Conservation (phyloP, 139 green algal species). For the Dunaliella primolecta region DNA sequence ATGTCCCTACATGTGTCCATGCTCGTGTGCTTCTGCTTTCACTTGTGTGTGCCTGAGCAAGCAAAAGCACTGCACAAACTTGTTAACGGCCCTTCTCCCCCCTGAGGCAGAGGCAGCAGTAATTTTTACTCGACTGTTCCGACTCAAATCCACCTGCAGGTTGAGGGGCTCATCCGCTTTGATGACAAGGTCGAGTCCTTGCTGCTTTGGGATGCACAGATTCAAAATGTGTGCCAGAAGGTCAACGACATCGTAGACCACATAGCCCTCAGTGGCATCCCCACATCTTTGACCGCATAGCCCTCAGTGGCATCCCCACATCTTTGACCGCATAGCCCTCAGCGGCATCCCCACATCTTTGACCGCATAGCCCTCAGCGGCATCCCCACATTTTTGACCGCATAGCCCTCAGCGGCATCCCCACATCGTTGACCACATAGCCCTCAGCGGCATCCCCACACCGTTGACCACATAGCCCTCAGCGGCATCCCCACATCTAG, state of each 20-base stretch:
- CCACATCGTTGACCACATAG: slow-evolving; percentile 39
- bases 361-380: slow-evolving; percentile 27
- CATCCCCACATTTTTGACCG: slow-evolving; percentile 33
- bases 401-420: slow-evolving; percentile 16
- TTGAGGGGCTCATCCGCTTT: slow-evolving; percentile 82
- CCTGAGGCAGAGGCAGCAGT: too few relatives aligned
- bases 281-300: slow-evolving; percentile 35
- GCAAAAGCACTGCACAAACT: too few relatives aligned
- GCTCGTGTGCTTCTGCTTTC: too few relatives aligned
- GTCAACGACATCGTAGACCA: slow-evolving; percentile 45
- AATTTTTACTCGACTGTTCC: too few relatives aligned
- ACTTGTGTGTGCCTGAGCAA: too few relatives aligned
- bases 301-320: slow-evolving; percentile 9
- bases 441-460: slow-evolving; percentile 9
- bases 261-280: slow-evolving; percentile 16
- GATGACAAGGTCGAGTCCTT: slow-evolving; percentile 59
- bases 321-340: slow-evolving; percentile 34
- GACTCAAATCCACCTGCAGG: too few relatives aligned
- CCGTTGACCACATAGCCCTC: slow-evolving; percentile 34
- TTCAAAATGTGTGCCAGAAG: slow-evolving; percentile 60
- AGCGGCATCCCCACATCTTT: slow-evolving; percentile 22
- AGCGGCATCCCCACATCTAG: neutral
- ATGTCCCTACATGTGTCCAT: neutral
- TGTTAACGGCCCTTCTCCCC: too few relatives aligned
- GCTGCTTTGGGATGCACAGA: slow-evolving; percentile 77